phyloP scores from a whole-genome alignment of 768 basidiomycete genomes.

The Agaricus subrufescens region DNA sequence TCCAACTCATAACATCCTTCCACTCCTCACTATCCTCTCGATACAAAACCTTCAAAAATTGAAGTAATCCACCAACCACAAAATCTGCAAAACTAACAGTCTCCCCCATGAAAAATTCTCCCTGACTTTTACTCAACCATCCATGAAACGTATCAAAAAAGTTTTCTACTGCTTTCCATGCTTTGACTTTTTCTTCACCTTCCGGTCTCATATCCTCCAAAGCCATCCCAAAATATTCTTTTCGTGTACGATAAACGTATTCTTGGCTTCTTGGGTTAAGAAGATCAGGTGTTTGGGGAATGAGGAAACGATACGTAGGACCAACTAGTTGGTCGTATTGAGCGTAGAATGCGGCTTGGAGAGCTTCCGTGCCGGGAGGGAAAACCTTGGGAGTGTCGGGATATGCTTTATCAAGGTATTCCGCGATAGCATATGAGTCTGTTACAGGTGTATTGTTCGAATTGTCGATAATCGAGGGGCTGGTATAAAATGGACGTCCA shows the following conservation, averaged over 20 bases:
- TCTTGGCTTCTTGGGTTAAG: constrained; percentile 8
- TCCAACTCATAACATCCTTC: constrained; percentile 16
- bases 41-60: constrained; percentile 6
- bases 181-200: neutral
- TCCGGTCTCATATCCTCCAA: neutral
- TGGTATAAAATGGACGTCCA: constrained; percentile 28
- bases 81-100: constrained; percentile 12
- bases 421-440: constrained; percentile 35
- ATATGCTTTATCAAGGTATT: constrained; percentile 41
- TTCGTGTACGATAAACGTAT: constrained; percentile 6
- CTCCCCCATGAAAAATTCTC: constrained; percentile 7
- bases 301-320: constrained; percentile 2
- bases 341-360: constrained; percentile 26
- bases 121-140: constrained; percentile 5
- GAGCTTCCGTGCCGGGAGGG: constrained; percentile 24
- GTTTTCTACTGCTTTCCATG: constrained; percentile 3
- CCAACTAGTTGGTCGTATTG: constrained; percentile 12
- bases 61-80: constrained; percentile 1
- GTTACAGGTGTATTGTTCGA: constrained; percentile 24
- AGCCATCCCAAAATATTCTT: neutral
- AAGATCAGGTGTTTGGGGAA: neutral
- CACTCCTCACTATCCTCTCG: constrained; percentile 16
- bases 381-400: constrained; percentile 29
- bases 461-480: constrained; percentile 41
- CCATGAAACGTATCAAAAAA: constrained; percentile 1